These are phyloP conservation scores for Saccharomyces hybrid DNA, from an alignment of 1,139 yeast species.

Conservation along the genomic window DNA sequence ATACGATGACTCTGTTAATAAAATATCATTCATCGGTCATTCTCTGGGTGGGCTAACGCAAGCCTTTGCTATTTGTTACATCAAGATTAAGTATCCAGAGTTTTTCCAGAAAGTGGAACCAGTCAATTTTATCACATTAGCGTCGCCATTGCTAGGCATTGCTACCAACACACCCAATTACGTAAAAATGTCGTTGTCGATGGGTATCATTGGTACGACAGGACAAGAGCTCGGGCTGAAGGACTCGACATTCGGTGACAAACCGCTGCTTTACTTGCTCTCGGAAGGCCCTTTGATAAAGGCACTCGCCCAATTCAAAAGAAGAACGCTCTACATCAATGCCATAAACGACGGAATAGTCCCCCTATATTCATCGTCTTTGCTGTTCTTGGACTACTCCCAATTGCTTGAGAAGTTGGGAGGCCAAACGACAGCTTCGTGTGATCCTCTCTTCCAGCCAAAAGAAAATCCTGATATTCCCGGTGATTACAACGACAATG, in stretches of 20 bases:
- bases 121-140: conserved; percentile 73
- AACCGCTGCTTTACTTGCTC: conserved; percentile 62
- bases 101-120: conserved; percentile 62
- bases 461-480: conserved; percentile 6
- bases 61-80: conserved; percentile 82
- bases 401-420: conserved; percentile 34
- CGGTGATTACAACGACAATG: not conserved
- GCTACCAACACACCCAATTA: conserved; percentile 80
- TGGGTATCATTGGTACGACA: conserved; percentile 87
- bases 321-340: conserved; percentile 43
- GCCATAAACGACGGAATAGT: conserved; percentile 75
- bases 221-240: conserved; percentile 62
- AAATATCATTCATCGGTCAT: conserved; percentile 83
- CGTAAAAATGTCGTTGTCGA: conserved; percentile 72
- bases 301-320: conserved; percentile 51
- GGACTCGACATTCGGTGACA: conserved; percentile 38
- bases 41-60: conserved; percentile 90
- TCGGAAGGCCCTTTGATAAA: conserved; percentile 79
- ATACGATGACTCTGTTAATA: conserved; percentile 39
- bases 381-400: conserved; percentile 65
- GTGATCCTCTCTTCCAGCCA: not conserved
- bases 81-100: conserved; percentile 62
- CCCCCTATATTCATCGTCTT: conserved; percentile 79
- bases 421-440: conserved; percentile 4
- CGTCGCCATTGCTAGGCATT: conserved; percentile 84